Percentiles rank a stretch among this genome's conserved stretches.
These are phyloP conservation scores for Suillus bovinus DNA, from an alignment of 768 basidiomycete species.

Conservation along the genomic window DNA sequence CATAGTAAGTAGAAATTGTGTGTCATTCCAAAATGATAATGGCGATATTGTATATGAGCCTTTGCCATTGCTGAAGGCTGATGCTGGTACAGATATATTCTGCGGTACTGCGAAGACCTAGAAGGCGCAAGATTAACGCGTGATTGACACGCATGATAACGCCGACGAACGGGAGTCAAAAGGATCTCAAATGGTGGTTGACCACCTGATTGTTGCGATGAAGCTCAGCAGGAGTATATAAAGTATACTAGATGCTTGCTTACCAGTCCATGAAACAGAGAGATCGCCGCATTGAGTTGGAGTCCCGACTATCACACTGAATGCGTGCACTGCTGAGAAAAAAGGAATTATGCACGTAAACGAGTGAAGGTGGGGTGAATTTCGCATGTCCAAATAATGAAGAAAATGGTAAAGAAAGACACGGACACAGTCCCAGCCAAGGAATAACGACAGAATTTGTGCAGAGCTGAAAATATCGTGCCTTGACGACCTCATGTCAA, in stretches of 20 bases:
- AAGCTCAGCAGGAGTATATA: constrained; percentile 11
- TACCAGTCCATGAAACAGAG: constrained; percentile 64
- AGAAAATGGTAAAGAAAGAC: constrained; percentile 13
- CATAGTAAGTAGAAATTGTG: constrained; percentile 59
- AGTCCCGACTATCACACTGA: constrained; percentile 51
- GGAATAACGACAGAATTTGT: constrained; percentile 11
- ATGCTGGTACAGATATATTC: constrained; percentile 54
- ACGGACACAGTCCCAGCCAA: constrained; percentile 12
- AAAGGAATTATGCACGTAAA: constrained; percentile 24
- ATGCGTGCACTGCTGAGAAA: constrained; percentile 26
- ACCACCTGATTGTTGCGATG: constrained; percentile 45
- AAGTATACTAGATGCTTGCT: constrained; percentile 16
- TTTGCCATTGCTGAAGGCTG: constrained; percentile 52
- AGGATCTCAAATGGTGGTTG: constrained; percentile 49
- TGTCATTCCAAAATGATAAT: constrained; percentile 41
- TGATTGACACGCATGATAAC: background rate
- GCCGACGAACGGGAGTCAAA: constrained; percentile 50
- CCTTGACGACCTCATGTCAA: constrained; percentile 4
- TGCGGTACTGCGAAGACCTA: constrained; percentile 56
- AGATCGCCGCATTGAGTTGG: constrained; percentile 65
- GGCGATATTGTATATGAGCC: constrained; percentile 51
- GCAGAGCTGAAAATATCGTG: constrained; percentile 6
- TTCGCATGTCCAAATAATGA: constrained; percentile 29
- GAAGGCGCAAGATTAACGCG: constrained; percentile 12
- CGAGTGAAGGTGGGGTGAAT: constrained; percentile 23